These are phyloP conservation scores for Alternaria infectoria DNA, from an alignment of 2,329 filamentous ascomycete species.

Conservation along the genomic window DNA sequence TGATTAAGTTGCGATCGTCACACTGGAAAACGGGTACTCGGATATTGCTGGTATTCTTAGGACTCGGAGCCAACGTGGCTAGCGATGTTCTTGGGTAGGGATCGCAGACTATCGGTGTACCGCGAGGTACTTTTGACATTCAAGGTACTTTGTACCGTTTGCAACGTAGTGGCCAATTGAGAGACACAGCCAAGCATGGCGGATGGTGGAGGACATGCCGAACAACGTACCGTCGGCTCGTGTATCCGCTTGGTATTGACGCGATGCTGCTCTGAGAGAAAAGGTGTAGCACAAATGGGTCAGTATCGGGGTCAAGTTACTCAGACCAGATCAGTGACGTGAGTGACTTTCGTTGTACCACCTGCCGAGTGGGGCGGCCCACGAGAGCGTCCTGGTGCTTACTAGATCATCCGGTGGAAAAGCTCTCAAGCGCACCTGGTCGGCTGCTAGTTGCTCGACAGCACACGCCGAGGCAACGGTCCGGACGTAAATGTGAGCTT, in stretches of 20 bases:
- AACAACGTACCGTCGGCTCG: slow-evolving; percentile 5
- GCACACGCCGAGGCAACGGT: slow-evolving; percentile 9
- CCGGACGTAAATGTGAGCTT: slow-evolving; percentile 1
- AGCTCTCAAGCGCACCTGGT: not conserved
- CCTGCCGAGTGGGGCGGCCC: slow-evolving; percentile 9
- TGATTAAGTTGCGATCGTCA: not conserved
- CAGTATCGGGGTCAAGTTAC: slow-evolving; percentile 5
- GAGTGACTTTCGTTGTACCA: slow-evolving; percentile 12
- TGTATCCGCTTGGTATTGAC: slow-evolving; percentile 8
- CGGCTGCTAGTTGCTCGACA: not conserved
- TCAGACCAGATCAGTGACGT: slow-evolving; percentile 10
- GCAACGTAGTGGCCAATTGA: not conserved
- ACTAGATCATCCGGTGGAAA: slow-evolving; percentile 11
- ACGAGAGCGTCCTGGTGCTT: slow-evolving; percentile 8
- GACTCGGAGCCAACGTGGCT: not conserved
- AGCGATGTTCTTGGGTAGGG: not conserved
- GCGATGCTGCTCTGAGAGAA: slow-evolving; percentile 1
- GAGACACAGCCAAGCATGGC: not conserved
- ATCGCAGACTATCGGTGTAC: not conserved
- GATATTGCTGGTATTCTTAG: not conserved
- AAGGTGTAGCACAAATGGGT: slow-evolving; percentile 1
- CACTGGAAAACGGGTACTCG: not conserved
- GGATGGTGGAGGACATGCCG: slow-evolving; percentile 1
- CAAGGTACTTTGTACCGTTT: not conserved
- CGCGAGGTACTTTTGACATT: not conserved